These are phyloP conservation scores for Gnetum montanum DNA, from an alignment of 75 land plant genomes.

Conservation along the genomic window DNA sequence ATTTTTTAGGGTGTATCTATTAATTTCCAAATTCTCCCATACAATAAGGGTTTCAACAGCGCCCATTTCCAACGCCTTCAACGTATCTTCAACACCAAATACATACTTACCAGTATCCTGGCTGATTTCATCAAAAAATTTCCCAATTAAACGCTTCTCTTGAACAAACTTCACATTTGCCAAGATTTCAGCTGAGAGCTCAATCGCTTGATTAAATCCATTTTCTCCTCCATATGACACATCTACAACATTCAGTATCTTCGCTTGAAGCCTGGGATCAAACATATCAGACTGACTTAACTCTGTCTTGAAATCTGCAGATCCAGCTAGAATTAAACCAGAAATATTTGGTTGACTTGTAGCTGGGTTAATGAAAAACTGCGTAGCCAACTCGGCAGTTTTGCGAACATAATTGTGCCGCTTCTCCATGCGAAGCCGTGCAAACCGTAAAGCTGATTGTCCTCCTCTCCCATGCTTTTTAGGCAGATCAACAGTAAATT, in stretches of 20 bases:
- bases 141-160: slow-evolving; percentile 55
- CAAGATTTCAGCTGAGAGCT: slow-evolving; percentile 44
- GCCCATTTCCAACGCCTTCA: slow-evolving; percentile 62
- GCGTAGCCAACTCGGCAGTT: slow-evolving; percentile 50
- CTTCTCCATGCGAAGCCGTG: slow-evolving; percentile 61
- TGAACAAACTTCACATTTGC: slow-evolving; percentile 65
- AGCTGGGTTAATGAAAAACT: slow-evolving; percentile 42
- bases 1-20: slow-evolving; percentile 39
- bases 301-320: slow-evolving; percentile 60
- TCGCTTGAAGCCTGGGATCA: slow-evolving; percentile 70
- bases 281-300: slow-evolving; percentile 78
- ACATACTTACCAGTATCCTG: slow-evolving; percentile 68
- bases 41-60: slow-evolving; percentile 45
- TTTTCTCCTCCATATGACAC: slow-evolving; percentile 58
- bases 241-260: slow-evolving; percentile 60
- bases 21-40: slow-evolving; percentile 33
- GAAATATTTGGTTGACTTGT: slow-evolving; percentile 55
- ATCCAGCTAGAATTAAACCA: slow-evolving; percentile 37
- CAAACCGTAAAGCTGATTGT: slow-evolving; percentile 64
- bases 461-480: slow-evolving; percentile 77
- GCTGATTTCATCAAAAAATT: slow-evolving; percentile 60
- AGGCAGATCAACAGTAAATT: slow-evolving; percentile 45
- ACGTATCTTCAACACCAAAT: slow-evolving; percentile 52
- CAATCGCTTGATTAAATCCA: slow-evolving; percentile 59
- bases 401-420: slow-evolving; percentile 65